Base-by-base conservation (phyloP, 2,329 filamentous ascomycete species). In the Arachnomyces sp. region DNA sequence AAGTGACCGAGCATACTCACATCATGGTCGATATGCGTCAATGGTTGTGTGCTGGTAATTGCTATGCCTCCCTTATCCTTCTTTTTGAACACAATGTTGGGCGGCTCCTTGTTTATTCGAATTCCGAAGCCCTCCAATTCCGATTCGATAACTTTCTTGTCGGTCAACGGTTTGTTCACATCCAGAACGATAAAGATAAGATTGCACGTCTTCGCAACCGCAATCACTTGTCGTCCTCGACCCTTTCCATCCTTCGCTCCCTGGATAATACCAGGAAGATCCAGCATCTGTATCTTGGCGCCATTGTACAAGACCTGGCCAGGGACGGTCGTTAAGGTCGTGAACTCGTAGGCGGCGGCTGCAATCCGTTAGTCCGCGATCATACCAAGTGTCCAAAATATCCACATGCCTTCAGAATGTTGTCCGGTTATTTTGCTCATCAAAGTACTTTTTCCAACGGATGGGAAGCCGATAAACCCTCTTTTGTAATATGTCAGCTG, bases 51-150 rank as follows among this genome's bases (percentile, higher is more conserved):
- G 66, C 80, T 92, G n/a, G 89, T 95, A 59, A 98, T 92, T 58
- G 86, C 89, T 59, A 98, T 80, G 28, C 92, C 92, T 52, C 92
- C 92, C 70, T 96, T 96, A 67, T 98, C 92, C 74, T 98, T 98
- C 75, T 98, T 98, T 69, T 83, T 93, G 74, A 95, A 95, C n/a
- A 92, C 86, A 57, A 98, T 98, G 63, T 98, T 98, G 31, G 92
- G 92, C 17, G 92, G 92, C 54, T 80, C 71, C 72, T 96, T 98
- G 74, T 98, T 98, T 72, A 96, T 90, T 42, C 92, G 79, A 60
- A 98, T 95, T 28, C 92, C 92, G 56, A 98, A 98, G 6, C 92
- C 92, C 63, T 98, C 92, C 61, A 98, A 68, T 69, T 98, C 92
- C 38, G 79, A 75, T 68, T 98, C 92, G 57, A 98, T 98, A 48